Evolutionary conservation across 1,284 basidiomycete genomes (phyloP), one percentile per base, ranked within the genome.

Genomic region (Coniophora puteana): DNA sequence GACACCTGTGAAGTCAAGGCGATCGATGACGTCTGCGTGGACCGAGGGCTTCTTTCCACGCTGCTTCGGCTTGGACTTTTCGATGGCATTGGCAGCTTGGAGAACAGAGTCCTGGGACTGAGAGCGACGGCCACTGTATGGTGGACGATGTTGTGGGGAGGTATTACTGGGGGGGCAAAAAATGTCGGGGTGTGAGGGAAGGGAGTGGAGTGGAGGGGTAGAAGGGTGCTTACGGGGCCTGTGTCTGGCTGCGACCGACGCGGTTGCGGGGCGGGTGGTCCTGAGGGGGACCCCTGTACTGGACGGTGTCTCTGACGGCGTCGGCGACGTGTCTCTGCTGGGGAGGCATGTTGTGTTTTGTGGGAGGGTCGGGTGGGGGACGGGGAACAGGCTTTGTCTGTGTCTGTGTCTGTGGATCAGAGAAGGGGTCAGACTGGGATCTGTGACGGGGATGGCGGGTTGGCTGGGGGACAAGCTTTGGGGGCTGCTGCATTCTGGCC

Each of bases 31-130:
- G 61, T 81, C 78, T 51, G 78, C 78, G 55, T 82, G 80, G 21
- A 65, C 63, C 61, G 86, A 88, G 40, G 80, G 78, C 63, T 89
- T 89, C 64, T 79, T 78, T 68, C 65, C 50, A 50, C 71, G 69
- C 44, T 69, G 55, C 54, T 77, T 76, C 7, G 62, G 32, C 58
- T 78, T 82, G 35, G 69, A 51, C 59, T 81, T 83, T 45, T 83
- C 80, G 22, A 63, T 61, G 36, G 66, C 59, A 42, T 61, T 62
- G 22, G 66, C 58, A 21, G 60, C 58, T 13, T 57, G 64, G 28
- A 63, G 55, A 34, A 68, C 69, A 8, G 80, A 76, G 52, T 89
- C 86, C 47, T 88, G 77, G 4, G 86, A 87, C 40, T 80, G 74
- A 2, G 85, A 83, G 51, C 85, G 76, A 32, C 75, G 75, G 24